Base-by-base conservation (phyloP, 441 rosid species). In the Populus hybrid region DNA sequence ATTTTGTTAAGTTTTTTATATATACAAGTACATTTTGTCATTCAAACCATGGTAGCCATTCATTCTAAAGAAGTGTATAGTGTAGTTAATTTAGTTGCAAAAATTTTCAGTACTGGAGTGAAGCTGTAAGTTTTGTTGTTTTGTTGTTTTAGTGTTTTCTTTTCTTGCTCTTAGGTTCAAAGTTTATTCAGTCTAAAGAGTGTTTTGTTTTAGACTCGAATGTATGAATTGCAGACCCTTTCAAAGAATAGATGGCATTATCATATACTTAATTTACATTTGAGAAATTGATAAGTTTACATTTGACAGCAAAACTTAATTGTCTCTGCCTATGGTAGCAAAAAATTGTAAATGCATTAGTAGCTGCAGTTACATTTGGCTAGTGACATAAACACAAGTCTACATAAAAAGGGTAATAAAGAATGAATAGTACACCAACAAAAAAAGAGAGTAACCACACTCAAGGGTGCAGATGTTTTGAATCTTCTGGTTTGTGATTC, bases 401-500 rank as follows among this genome's bases (percentile, higher is more conserved):
- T 70, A 81, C 79, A 74, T 40, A 76, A 65, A 73, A 61, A 42
- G 50, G 50, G 70, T 69, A 67, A 36, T 28, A 69, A 16, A 74
- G 79, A 79, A 68, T 64, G 36, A 77, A 75, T 59, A 26, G 30
- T 53, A 50, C 63, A 30, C 14, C 6, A 18, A 57, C 61, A 57
- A 38, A 72, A 16, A 46, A 10, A 20, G 20, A 8, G 67, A 26
- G 34, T 42, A 65, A 71, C 26, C 59, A 71, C 77, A 73, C 35
- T 38, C 24, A 69, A 78, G 74, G 82, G 61, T 70, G 73, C 77
- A 63, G 66, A 70, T 82, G 32, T 32, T 74, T 32, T 67, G 79
- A 82, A 70, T 77, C 81, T 81, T 70, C 46, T 75, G 71, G 69
- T 40, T 74, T 81, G 75, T 75, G 80, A 81, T 78, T 81, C 64